A percentile compares a stretch with the other conserved stretches of the same genome.
Evolutionary conservation across 2,329 filamentous ascomycete species (phyloP).

Genomic region (Cladosporium sp.): DNA sequence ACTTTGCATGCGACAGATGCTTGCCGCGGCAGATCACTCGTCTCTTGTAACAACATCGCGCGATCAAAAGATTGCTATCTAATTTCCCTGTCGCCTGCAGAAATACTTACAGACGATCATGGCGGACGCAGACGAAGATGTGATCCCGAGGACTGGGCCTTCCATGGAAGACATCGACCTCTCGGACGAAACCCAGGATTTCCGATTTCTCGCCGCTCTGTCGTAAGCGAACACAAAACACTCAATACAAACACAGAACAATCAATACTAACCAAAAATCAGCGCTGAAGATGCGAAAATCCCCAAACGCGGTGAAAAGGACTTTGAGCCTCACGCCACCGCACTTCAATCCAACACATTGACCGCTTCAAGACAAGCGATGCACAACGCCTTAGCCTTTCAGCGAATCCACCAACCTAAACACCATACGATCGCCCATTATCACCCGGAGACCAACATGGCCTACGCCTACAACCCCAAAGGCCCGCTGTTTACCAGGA

Average conservation of each 20-base stretch:
- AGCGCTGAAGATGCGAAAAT: constrained; percentile 46
- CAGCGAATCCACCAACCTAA: constrained; percentile 68
- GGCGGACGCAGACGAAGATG: constrained; percentile 34
- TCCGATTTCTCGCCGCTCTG: constrained; percentile 61
- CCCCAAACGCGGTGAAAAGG: constrained; percentile 90
- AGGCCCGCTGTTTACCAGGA: constrained; percentile 66
- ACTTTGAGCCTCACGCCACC: constrained; percentile 92
- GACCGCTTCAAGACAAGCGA: constrained; percentile 73
- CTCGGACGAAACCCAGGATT: constrained; percentile 81
- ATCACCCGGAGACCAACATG: constrained; percentile 58
- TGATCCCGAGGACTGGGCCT: constrained; percentile 45
- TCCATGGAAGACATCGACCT: constrained; percentile 67
- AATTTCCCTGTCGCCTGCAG: background rate
- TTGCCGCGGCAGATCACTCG: background rate
- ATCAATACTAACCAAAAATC: constrained; percentile 4
- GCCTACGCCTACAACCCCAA: constrained; percentile 63
- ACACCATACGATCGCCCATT: constrained; percentile 63
- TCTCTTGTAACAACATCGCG: background rate
- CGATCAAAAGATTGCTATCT: background rate
- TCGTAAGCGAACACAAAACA: constrained; percentile 31
- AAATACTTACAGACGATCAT: constrained; percentile 16
- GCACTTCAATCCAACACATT: constrained; percentile 71
- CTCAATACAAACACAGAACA: background rate
- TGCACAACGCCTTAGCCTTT: constrained; percentile 79
- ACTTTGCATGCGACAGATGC: background rate